These are phyloP conservation scores for Candida dubliniensis DNA, from an alignment of 1,139 yeast species.

Conservation along the genomic window DNA sequence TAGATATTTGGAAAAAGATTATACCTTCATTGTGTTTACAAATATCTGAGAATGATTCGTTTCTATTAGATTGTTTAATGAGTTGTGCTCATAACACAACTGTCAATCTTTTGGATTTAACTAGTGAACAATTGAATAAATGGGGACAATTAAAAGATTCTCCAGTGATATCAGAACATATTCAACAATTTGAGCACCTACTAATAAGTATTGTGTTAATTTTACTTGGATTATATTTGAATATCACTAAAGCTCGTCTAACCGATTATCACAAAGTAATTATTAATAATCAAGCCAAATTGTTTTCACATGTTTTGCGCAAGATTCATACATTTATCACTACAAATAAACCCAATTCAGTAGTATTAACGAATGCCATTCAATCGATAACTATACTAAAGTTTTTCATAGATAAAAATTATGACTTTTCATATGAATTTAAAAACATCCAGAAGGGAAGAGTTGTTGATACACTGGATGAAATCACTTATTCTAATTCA, in stretches of 20 bases:
- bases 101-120: slow-evolving; percentile 12
- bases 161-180: neutral
- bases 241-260: slow-evolving; percentile 10
- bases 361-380: slow-evolving; percentile 26
- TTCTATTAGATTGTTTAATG: slow-evolving; percentile 33
- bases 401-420: slow-evolving; percentile 25
- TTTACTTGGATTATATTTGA: slow-evolving; percentile 21
- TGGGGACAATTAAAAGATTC: slow-evolving; percentile 21
- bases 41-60: slow-evolving; percentile 15
- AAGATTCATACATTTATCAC: slow-evolving; percentile 19
- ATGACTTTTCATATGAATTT: slow-evolving; percentile 9
- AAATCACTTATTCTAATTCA: slow-evolving; percentile 2
- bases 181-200: slow-evolving; percentile 20
- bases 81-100: slow-evolving; percentile 25
- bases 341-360: slow-evolving; percentile 15
- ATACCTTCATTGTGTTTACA: slow-evolving; percentile 36
- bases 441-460: neutral
- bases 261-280: slow-evolving; percentile 17
- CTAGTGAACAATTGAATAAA: slow-evolving; percentile 23
- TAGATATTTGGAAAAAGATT: slow-evolving; percentile 40
- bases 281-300: slow-evolving; percentile 33
- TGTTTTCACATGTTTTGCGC: slow-evolving; percentile 28
- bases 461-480: neutral
- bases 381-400: slow-evolving; percentile 36
- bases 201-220: slow-evolving; percentile 33